phyloP scores from a whole-genome alignment of 2,329 filamentous ascomycete genomes.

The Colletotrichum godetiae region DNA sequence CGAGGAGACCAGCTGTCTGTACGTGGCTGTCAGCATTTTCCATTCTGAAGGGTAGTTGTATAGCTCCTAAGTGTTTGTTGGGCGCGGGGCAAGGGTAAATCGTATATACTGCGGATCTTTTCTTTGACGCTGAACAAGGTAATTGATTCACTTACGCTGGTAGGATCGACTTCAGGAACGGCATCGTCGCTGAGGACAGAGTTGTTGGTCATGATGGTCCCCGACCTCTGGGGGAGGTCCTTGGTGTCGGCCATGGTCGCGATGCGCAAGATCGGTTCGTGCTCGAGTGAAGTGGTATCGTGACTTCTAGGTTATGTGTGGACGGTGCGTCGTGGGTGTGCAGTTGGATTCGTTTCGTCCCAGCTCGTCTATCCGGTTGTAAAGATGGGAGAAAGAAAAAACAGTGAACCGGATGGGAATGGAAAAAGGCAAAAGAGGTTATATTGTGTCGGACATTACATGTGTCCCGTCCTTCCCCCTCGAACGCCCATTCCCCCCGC shows the following conservation, averaged over 20 bases:
- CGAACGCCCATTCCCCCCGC: conserved; percentile 7
- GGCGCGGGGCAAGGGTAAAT: not conserved
- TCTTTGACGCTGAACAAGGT: not conserved
- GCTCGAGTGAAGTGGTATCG: not conserved
- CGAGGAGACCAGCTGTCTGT: conserved; percentile 82
- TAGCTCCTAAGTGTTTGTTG: not conserved
- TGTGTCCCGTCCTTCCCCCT: conserved; percentile 3
- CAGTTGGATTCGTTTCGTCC: not conserved
- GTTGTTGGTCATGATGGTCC: conserved; percentile 47
- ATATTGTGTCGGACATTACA: conserved; percentile 13
- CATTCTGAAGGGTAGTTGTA: not conserved
- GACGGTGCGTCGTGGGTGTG: not conserved
- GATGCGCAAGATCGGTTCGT: conserved; percentile 39
- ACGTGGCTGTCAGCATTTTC: conserved; percentile 17
- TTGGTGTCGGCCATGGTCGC: conserved; percentile 44
- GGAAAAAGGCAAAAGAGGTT: not conserved
- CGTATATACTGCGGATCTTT: not conserved
- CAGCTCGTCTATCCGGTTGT: not conserved
- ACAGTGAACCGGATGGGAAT: not conserved
- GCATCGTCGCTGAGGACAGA: conserved; percentile 60
- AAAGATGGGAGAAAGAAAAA: not conserved
- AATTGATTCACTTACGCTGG: conserved; percentile 58
- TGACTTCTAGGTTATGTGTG: not conserved
- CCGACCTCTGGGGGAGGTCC: conserved; percentile 58
- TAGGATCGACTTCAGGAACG: conserved; percentile 68